A percentile compares a stretch with the other conserved stretches of the same genome.
Conservation (phyloP, 179 eudicot species). For the Patellifolia procumbens region DNA sequence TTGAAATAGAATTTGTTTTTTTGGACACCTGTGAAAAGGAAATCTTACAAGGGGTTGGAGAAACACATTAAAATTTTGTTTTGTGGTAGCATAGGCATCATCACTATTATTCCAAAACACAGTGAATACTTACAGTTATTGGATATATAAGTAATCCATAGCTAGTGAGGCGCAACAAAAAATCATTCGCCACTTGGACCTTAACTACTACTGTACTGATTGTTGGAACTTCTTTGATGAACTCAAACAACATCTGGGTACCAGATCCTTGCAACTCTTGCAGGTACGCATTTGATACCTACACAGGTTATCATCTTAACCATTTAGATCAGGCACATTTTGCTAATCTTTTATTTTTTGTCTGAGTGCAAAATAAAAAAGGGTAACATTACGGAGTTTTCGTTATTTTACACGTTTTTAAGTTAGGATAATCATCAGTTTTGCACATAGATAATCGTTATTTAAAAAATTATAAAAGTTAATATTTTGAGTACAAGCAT, state of each 20-base stretch:
- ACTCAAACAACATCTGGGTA: constrained; percentile 57
- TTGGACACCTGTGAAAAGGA: no score
- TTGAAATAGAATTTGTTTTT: no score
- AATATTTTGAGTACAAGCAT: no score
- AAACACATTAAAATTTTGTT: no score
- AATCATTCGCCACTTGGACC: neutral
- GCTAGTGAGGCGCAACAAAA: neutral
- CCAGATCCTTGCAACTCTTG: constrained; percentile 50
- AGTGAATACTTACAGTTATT: neutral
- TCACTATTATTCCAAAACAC: no score
- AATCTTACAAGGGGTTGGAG: neutral
- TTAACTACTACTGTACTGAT: neutral
- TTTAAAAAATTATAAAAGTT: no score
- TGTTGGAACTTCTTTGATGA: constrained; percentile 78
- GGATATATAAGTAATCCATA: neutral
- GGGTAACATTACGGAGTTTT: no score
- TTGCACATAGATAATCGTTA: no score
- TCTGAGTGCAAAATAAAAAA: no score
- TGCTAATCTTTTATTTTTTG: no score
- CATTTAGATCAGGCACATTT: neutral
- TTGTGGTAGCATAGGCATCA: neutral
- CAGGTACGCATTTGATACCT: constrained; percentile 78
- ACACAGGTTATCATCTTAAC: constrained; percentile 7
- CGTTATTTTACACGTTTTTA: no score
- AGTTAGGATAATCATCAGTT: no score